Base-by-base conservation (phyloP, 108 stramenopile species). In the Pelagomonas calceolata region DNA sequence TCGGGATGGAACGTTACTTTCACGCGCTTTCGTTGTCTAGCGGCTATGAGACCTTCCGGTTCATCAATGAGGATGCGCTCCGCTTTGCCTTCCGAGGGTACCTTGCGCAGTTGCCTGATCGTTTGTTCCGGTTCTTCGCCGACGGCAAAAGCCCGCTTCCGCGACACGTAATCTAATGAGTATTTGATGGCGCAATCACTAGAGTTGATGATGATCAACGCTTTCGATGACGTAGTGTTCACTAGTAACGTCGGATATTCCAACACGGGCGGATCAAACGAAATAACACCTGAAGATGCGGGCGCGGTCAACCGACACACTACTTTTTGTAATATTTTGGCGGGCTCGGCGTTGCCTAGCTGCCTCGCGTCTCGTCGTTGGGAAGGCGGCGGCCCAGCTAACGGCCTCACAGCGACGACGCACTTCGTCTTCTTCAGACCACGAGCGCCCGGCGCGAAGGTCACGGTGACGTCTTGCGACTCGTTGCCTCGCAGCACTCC, bases 401-500 rank as follows among this genome's bases (percentile, higher is more conserved):
- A 31, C 7, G 72, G 66, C 68, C 64, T 64, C 32, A 78, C 77
- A 30, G 66, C 36, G 31, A 78, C 65, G 44, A 68, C 64, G 64
- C 72, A 29, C 51, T 70, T 66, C 65, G 60, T 66, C 26, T 37
- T 36, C 46, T 67, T 60, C 18, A 66, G 33, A 33, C 68, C 35
- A 35, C 36, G 43, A 10, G 65, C 44, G 36, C 36, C 51, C 30
- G 77, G 77, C 36, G 72, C 69, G 71, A 68, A 78, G 32, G 36
- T 51, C 34, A 78, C 64, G 29, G 69, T 73, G 44, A 78, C 10
- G 26, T 4, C 21, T 34, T 14, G n/a, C 29, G 35, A 34, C 46
- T 73, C 77, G 68, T 78, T 78, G 14, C 77, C 77, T 34, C 36
- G 63, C 21, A 78, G 36, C 63, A 30, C 21, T 1, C 70, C 77